These are phyloP conservation scores for Euphorbia pulcherrima DNA, from an alignment of 345 rosid species.

Conservation along the genomic window DNA sequence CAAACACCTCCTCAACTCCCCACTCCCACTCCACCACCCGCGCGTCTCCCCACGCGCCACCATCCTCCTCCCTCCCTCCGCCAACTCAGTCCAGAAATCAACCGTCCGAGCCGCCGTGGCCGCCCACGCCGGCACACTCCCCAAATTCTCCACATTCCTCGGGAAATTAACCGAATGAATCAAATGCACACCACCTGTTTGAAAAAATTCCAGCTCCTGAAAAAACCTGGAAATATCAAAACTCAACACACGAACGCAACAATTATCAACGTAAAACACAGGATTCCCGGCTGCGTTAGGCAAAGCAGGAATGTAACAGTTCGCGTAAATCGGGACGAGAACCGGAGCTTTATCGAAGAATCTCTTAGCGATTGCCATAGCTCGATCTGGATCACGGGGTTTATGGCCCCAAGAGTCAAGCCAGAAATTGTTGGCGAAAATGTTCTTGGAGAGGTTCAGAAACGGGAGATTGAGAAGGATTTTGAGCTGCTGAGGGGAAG, in stretches of 20 bases:
- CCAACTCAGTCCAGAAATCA: conserved; percentile 75
- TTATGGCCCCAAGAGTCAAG: conserved; percentile 63
- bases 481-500: conserved; percentile 56
- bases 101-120: conserved; percentile 42
- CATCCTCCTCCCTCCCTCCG: conserved; percentile 49
- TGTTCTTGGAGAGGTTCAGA: conserved; percentile 41
- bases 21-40: conserved; percentile 59
- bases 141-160: background rate
- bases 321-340: conserved; percentile 57
- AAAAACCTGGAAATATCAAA: conserved; percentile 65
- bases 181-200: conserved; percentile 5
- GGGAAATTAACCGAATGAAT: background rate
- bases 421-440: conserved; percentile 55
- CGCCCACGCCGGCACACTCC: conserved; percentile 53
- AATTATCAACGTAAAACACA: conserved; percentile 55
- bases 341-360: conserved; percentile 42
- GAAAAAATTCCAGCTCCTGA: conserved; percentile 36
- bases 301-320: conserved; percentile 59
- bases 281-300: conserved; percentile 64
- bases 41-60: conserved; percentile 29
- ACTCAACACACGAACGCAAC: conserved; percentile 45
- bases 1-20: conserved; percentile 40
- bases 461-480: conserved; percentile 49
- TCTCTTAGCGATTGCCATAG: conserved; percentile 27
- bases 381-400: conserved; percentile 30